Conservation (phyloP, 805 yeast species). For the Huiozyma naganishii region DNA sequence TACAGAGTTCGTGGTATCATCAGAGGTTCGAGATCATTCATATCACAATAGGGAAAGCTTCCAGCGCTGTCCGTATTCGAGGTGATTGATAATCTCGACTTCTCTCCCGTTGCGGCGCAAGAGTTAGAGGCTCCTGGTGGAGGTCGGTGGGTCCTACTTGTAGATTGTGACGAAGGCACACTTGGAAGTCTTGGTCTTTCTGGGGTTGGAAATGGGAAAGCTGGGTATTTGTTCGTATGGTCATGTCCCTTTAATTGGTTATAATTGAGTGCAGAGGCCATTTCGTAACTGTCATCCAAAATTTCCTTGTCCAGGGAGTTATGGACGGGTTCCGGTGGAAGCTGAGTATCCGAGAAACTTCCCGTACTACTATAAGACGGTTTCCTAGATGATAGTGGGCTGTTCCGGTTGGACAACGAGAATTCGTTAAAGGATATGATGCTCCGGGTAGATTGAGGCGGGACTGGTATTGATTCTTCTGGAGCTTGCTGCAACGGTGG, state of each 20-base stretch:
- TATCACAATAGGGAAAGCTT: constrained; percentile 4
- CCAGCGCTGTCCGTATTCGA: constrained; percentile 8
- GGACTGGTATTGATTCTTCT: constrained; percentile 38
- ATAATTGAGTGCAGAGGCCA: background rate
- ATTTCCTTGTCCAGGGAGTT: constrained; percentile 17
- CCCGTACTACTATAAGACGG: constrained; percentile 6
- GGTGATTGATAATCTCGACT: constrained; percentile 4
- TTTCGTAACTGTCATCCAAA: constrained; percentile 5
- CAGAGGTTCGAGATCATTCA: constrained; percentile 41
- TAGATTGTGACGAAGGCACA: too few species aligned
- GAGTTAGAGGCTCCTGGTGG: too few species aligned
- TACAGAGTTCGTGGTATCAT: constrained; percentile 59
- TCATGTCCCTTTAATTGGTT: background rate
- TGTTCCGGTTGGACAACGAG: constrained; percentile 8
- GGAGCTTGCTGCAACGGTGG: constrained; percentile 55
- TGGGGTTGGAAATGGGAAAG: background rate
- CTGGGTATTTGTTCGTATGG: background rate
- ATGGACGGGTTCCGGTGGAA: constrained; percentile 4
- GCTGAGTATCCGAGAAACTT: constrained; percentile 11
- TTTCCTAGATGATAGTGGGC: constrained; percentile 23
- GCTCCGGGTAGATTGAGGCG: constrained; percentile 11
- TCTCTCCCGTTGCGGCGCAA: too few species aligned
- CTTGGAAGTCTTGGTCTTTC: background rate
- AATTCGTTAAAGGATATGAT: constrained; percentile 9
- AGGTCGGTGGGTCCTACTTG: too few species aligned